These are phyloP conservation scores for Pseudohyphozyma bogoriensis DNA, from an alignment of 768 basidiomycete species.

Conservation along the genomic window DNA sequence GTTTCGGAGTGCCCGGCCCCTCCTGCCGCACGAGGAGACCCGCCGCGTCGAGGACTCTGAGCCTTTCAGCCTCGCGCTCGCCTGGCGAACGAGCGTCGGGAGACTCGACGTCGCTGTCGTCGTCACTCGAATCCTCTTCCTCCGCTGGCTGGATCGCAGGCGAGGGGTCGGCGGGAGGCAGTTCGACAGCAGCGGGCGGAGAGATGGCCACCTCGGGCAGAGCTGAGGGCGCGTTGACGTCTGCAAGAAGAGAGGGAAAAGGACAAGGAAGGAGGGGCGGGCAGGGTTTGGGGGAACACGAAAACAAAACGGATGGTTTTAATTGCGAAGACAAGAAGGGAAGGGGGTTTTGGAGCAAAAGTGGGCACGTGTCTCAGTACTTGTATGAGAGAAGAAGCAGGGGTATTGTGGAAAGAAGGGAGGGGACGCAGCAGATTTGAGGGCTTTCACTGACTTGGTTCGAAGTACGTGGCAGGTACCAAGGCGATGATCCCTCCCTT, in stretches of 20 bases:
- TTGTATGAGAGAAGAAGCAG: neutral
- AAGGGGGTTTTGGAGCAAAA: neutral
- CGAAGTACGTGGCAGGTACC: slow-evolving; percentile 84
- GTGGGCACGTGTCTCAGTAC: neutral
- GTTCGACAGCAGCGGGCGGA: neutral
- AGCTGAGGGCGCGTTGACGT: neutral
- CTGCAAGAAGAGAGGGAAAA: neutral
- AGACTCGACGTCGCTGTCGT: slow-evolving; percentile 19
- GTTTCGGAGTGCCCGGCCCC: slow-evolving; percentile 17
- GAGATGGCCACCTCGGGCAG: neutral
- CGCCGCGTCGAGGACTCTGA: slow-evolving; percentile 75
- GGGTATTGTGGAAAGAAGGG: slow-evolving; percentile 23
- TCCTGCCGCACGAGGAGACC: slow-evolving; percentile 63
- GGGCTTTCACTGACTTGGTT: slow-evolving; percentile 72
- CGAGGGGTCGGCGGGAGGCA: neutral
- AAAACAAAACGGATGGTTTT: no score
- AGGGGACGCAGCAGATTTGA: slow-evolving; percentile 46
- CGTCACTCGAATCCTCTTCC: slow-evolving; percentile 6
- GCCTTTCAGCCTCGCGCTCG: slow-evolving; percentile 61
- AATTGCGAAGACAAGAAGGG: neutral
- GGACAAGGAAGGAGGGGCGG: neutral
- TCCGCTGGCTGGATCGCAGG: neutral
- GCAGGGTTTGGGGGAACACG: neutral
- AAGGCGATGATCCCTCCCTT: slow-evolving; percentile 72
- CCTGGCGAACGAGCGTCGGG: slow-evolving; percentile 37